Evolutionary conservation across 441 rosid genomes (phyloP).

Genomic region (Gossypium lobatum): DNA sequence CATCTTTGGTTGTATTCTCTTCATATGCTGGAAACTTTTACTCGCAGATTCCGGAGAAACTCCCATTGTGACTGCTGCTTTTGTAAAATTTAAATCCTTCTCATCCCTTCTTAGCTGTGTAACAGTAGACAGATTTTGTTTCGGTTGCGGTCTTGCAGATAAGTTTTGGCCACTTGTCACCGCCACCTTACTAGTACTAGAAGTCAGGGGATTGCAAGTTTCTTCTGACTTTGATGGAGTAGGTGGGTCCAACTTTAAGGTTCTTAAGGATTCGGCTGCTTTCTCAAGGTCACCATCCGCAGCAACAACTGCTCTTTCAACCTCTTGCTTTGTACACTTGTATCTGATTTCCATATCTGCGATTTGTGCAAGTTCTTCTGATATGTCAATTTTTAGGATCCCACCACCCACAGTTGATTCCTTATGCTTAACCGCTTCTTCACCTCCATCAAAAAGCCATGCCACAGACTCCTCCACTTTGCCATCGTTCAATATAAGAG

Average conservation of each 20-base stretch:
- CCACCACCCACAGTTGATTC: constrained; percentile 28
- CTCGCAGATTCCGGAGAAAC: constrained; percentile 30
- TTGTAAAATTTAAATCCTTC: not conserved
- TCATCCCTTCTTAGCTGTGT: not conserved
- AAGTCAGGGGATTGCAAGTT: constrained; percentile 37
- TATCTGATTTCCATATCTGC: constrained; percentile 39
- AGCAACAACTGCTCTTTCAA: constrained; percentile 65
- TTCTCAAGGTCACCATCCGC: constrained; percentile 68
- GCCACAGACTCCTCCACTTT: constrained; percentile 72
- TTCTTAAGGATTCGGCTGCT: constrained; percentile 47
- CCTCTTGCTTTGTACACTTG: constrained; percentile 74
- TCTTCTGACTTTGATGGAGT: constrained; percentile 41
- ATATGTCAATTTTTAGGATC: constrained; percentile 50
- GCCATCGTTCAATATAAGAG: constrained; percentile 78
- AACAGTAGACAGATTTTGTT: not conserved
- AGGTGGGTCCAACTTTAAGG: constrained; percentile 39
- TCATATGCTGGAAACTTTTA: constrained; percentile 52
- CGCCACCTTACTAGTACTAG: constrained; percentile 31
- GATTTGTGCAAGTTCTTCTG: constrained; percentile 57
- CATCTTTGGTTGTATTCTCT: constrained; percentile 49
- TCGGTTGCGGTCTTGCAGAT: constrained; percentile 29
- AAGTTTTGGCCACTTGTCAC: constrained; percentile 32
- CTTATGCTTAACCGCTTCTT: constrained; percentile 35
- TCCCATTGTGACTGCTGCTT: not conserved
- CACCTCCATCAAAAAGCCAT: constrained; percentile 72